Evolutionary conservation across 1,284 basidiomycete genomes (phyloP).

Genomic region (Apiotrichum siamense): DNA sequence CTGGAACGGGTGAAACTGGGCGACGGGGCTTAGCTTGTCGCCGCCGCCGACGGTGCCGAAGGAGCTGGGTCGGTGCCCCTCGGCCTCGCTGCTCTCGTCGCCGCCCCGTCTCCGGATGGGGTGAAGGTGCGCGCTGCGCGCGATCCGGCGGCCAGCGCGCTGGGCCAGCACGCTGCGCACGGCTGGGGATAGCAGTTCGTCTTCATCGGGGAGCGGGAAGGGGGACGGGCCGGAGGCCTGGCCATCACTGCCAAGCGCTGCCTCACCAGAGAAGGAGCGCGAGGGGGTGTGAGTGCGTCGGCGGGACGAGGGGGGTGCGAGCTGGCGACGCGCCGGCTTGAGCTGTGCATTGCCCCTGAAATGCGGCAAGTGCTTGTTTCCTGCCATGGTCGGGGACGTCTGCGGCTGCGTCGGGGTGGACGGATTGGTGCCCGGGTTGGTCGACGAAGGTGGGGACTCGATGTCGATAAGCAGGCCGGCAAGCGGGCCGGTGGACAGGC

Average conservation of each 20-base stretch:
- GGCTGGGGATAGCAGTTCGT: neutral
- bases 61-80: neutral
- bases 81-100: conserved; percentile 10
- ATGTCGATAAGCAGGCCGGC: conserved; percentile 36
- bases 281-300: conserved; percentile 1
- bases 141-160: conserved; percentile 19
- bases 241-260: no score
- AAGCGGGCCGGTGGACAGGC: conserved; percentile 26
- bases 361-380: neutral
- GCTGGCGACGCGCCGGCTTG: neutral
- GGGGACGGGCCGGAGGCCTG: no score
- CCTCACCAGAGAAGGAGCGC: conserved; percentile 1
- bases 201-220: neutral
- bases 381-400: neutral
- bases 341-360: neutral
- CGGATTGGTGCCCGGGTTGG: neutral
- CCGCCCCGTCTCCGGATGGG: conserved; percentile 19
- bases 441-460: neutral
- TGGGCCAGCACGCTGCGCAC: neutral
- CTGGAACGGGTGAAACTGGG: no score
- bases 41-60: neutral
- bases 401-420: neutral
- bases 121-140: conserved; percentile 39
- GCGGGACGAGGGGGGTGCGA: neutral
- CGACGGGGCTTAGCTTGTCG: no score